Conservation (phyloP, 2,329 filamentous ascomycete species). For the Thermothelomyces thermophilus region DNA sequence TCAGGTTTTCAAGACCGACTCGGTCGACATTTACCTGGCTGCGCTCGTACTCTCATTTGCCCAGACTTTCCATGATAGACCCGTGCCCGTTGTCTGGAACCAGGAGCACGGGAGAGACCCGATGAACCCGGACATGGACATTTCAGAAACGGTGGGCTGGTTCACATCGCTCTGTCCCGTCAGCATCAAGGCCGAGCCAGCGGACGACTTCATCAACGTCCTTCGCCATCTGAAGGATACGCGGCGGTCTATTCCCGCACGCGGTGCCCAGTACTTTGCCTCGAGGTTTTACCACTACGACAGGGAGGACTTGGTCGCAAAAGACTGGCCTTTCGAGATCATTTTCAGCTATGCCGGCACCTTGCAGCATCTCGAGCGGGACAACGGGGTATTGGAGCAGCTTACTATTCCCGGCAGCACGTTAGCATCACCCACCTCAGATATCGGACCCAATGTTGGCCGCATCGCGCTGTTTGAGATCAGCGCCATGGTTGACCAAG, state of each 20-base stretch:
- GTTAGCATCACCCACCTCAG: slow-evolving; percentile 34
- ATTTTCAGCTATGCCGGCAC: slow-evolving; percentile 51
- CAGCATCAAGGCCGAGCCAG: slow-evolving; percentile 35
- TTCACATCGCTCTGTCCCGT: slow-evolving; percentile 53
- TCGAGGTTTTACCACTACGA: slow-evolving; percentile 35
- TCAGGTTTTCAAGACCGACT: slow-evolving; percentile 44
- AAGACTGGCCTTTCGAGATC: slow-evolving; percentile 49
- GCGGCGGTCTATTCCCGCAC: slow-evolving; percentile 38
- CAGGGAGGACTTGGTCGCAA: slow-evolving; percentile 27
- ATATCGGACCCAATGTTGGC: slow-evolving; percentile 40
- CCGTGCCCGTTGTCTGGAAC: slow-evolving; percentile 47
- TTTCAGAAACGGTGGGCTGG: slow-evolving; percentile 54
- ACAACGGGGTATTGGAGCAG: slow-evolving; percentile 45
- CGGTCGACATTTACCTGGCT: slow-evolving; percentile 48
- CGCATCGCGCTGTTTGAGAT: slow-evolving; percentile 47
- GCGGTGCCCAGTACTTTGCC: slow-evolving; percentile 45
- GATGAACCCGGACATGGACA: slow-evolving; percentile 41
- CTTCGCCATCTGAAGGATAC: slow-evolving; percentile 49
- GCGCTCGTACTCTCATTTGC: slow-evolving; percentile 50
- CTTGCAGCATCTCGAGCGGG: slow-evolving; percentile 41
- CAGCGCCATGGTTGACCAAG: slow-evolving; percentile 41
- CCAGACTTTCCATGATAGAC: slow-evolving; percentile 47
- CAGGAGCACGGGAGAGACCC: slow-evolving; percentile 45
- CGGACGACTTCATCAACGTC: slow-evolving; percentile 44
- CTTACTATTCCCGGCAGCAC: slow-evolving; percentile 36